Evolutionary conservation across 1,139 yeast species (phyloP), one percentile per base, ranked within the genome.

Genomic region (Groenewaldozyma sp.): DNA sequence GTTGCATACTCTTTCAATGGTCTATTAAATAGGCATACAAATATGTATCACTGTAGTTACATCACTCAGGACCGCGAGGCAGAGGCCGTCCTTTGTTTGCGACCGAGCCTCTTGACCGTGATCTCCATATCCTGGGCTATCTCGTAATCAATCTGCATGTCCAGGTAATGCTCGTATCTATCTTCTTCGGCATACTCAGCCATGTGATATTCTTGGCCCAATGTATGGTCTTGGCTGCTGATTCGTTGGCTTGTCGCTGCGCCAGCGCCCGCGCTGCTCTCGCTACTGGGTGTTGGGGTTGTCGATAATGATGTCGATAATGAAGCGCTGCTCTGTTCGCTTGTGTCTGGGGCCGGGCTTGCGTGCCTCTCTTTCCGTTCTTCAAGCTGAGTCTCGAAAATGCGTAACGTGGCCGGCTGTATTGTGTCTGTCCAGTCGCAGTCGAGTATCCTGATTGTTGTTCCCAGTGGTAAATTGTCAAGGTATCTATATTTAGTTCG

Each of bases 391-490:
- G 4, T 21, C 7, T 18, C 17, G 13, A 29, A 29, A 16, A 4
- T 5, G 7, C 5, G 4, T n/a, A 29, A 6, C 7, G 33, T 29
- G 7, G 14, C 20, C 20, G 20, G 22, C 22, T n/a, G 18, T 5
- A 29, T 21, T 6, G 18, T 41, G 38, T 26, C 39, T 2, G 26
- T 31, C 47, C 47, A 44, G 31, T 45, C 47, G 32, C 46, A 41
- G 14, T 43, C 43, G 4, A 45, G 13, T 18, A 44, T 19, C 33
- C 44, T 27, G 20, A 45, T 32, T 21, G 34, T 27, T 4, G 45
- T 37, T 3, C 46, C 46, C 2, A 33, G 26, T 4, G 43, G 40
- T 21, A 45, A 33, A 21, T 42, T 33, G 27, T 43, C 43, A 21
- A 45, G 35, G 31, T 44, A 45, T 11, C 48, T 34, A n/a, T 31